These are phyloP conservation scores for Alternaria rosae DNA, from an alignment of 2,329 filamentous ascomycete genomes.

Conservation along the genomic window DNA sequence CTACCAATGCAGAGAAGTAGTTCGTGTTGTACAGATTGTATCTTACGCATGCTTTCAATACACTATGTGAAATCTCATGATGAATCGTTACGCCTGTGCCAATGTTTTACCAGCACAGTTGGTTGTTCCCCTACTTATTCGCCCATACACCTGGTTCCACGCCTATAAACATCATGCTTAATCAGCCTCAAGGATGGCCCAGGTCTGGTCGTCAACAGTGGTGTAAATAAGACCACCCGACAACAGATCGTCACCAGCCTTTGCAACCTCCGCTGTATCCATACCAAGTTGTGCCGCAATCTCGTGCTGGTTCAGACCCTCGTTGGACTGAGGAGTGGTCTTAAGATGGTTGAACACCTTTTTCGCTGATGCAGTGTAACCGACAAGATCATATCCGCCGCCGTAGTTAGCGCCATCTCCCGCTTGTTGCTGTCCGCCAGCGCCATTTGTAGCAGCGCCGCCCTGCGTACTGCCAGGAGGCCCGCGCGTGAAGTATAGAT, in stretches of 20 bases:
- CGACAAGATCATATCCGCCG: constrained; percentile 39
- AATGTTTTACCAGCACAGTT: background rate
- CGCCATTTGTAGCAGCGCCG: constrained; percentile 39
- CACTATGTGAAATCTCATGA: background rate
- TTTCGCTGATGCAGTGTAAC: constrained; percentile 64
- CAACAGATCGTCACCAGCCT: constrained; percentile 82
- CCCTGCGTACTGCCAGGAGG: constrained; percentile 60
- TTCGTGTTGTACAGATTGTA: constrained; percentile 7
- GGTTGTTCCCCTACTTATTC: background rate
- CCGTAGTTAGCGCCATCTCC: constrained; percentile 38
- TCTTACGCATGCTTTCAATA: background rate
- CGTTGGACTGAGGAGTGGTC: constrained; percentile 73
- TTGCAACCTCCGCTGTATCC: constrained; percentile 72
- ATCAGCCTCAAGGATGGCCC: constrained; percentile 76
- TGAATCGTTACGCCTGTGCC: constrained; percentile 1
- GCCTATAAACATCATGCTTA: constrained; percentile 12
- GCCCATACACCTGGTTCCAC: background rate
- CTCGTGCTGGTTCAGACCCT: constrained; percentile 82
- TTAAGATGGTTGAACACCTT: constrained; percentile 76
- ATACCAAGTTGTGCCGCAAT: constrained; percentile 73
- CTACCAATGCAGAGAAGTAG: constrained; percentile 45
- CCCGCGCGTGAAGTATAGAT: constrained; percentile 82
- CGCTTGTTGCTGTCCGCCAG: constrained; percentile 29
- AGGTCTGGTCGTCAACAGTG: constrained; percentile 92
- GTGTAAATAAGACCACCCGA: constrained; percentile 80